phyloP scores from a whole-genome alignment of 176 grass and related monocot species.

The Chloris gayana region DNA sequence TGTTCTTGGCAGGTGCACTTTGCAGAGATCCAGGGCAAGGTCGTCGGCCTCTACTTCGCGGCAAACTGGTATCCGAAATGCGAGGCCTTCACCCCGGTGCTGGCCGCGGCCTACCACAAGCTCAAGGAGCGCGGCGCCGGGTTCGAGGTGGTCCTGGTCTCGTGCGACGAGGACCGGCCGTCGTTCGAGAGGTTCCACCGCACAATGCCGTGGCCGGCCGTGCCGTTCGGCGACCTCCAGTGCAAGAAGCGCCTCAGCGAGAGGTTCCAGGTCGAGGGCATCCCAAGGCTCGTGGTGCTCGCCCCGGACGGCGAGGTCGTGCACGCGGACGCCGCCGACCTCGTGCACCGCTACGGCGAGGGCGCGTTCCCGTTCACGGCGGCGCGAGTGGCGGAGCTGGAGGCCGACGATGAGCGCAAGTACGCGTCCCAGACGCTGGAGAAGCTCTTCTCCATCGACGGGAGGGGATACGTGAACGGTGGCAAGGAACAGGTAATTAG shows the following conservation, averaged over 20 bases:
- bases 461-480: slow-evolving; percentile 48
- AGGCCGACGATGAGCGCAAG: slow-evolving; percentile 52
- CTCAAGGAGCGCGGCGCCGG: slow-evolving; percentile 33
- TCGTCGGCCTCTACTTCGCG: slow-evolving; percentile 64
- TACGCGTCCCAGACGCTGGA: slow-evolving; percentile 71
- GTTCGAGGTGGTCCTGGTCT: slow-evolving; percentile 69
- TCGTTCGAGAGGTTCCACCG: slow-evolving; percentile 69
- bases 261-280: slow-evolving; percentile 64
- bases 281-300: slow-evolving; percentile 61
- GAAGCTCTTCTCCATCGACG: slow-evolving; percentile 53
- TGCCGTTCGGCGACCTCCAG: slow-evolving; percentile 54
- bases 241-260: slow-evolving; percentile 61
- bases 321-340: slow-evolving; percentile 43
- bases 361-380: slow-evolving; percentile 66
- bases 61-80: slow-evolving; percentile 70
- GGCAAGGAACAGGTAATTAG: slow-evolving; percentile 43
- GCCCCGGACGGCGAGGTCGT: slow-evolving; percentile 32
- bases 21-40: slow-evolving; percentile 53
- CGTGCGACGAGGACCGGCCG: slow-evolving; percentile 59
- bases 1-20: slow-evolving; percentile 41
- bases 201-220: slow-evolving; percentile 65
- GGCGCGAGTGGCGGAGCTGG: slow-evolving; percentile 54
- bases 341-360: slow-evolving; percentile 51
- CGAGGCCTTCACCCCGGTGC: slow-evolving; percentile 61
- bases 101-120: slow-evolving; percentile 45